Conservation (phyloP, 805 yeast genomes). For the Zygosaccharomyces pseudorouxii region DNA sequence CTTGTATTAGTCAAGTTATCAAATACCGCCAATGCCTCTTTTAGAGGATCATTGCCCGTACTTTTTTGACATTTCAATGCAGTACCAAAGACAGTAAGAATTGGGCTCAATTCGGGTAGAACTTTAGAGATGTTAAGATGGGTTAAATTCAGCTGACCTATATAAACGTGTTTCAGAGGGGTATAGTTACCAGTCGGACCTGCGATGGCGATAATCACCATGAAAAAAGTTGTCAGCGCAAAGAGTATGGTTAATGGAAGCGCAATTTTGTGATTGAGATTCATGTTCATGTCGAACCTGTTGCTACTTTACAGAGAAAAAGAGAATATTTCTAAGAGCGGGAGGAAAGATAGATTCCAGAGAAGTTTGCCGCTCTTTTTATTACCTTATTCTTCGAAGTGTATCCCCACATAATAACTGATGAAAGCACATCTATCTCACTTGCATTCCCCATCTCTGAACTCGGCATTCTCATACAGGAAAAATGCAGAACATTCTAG, state of each 20-base stretch:
- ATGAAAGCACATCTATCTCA: too few species aligned
- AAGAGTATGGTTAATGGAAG: constrained; percentile 18
- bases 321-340: background rate
- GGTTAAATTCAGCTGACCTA: constrained; percentile 33
- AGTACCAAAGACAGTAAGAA: constrained; percentile 27
- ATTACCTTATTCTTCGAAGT: background rate
- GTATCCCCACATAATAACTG: background rate
- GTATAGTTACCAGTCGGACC: constrained; percentile 32
- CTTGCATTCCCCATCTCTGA: too few species aligned
- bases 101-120: constrained; percentile 30
- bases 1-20: constrained; percentile 25
- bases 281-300: background rate
- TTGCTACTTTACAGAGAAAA: too few species aligned
- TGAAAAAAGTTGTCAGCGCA: constrained; percentile 26
- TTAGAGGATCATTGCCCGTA: constrained; percentile 14
- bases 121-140: constrained; percentile 35
- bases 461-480: background rate
- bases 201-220: constrained; percentile 31
- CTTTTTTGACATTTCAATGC: constrained; percentile 18
- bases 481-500: background rate
- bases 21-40: constrained; percentile 22
- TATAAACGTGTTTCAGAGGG: constrained; percentile 30
- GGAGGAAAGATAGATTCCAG: background rate
- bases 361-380: background rate
- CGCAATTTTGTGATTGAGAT: background rate